Conservation (phyloP, 192 early-diverging fungal species). For the Coemansia javaensis region DNA sequence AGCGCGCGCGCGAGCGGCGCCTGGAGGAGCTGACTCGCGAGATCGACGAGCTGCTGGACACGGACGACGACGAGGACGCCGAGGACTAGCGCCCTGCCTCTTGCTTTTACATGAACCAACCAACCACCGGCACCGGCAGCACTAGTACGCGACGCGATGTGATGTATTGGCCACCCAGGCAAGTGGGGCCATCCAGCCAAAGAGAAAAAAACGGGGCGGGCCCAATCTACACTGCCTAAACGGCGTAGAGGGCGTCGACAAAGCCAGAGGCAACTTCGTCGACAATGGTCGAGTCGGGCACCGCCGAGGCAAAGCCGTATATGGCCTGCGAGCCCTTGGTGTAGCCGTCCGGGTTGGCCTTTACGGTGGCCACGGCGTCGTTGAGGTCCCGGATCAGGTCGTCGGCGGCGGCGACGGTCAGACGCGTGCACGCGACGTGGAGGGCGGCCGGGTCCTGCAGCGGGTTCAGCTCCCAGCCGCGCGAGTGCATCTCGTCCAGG, state of each 20-base stretch:
- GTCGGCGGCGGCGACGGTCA: slow-evolving; percentile 65
- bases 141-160: too few relatives aligned
- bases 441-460: slow-evolving; percentile 86
- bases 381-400: slow-evolving; percentile 74
- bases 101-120: not conserved
- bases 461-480: slow-evolving; percentile 83
- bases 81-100: too few relatives aligned
- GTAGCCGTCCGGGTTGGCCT: slow-evolving; percentile 62
- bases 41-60: slow-evolving; percentile 42
- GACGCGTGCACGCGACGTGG: slow-evolving; percentile 85
- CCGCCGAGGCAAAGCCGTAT: slow-evolving; percentile 86
- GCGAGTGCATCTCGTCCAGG: slow-evolving; percentile 71
- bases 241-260: slow-evolving; percentile 77
- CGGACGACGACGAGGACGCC: slow-evolving; percentile 21
- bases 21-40: slow-evolving; percentile 46
- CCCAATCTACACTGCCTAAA: too few relatives aligned
- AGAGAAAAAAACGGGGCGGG: too few relatives aligned
- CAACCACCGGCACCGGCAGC: too few relatives aligned
- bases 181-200: too few relatives aligned
- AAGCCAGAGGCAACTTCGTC: slow-evolving; percentile 83
- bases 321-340: slow-evolving; percentile 78
- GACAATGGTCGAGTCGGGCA: slow-evolving; percentile 82
- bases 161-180: too few relatives aligned
- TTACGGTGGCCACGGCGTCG: slow-evolving; percentile 65
- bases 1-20: slow-evolving; percentile 28